Evolutionary conservation across 352 stramenopile genomes (phyloP).

Genomic region (Phytophthora fragariaefolia): DNA sequence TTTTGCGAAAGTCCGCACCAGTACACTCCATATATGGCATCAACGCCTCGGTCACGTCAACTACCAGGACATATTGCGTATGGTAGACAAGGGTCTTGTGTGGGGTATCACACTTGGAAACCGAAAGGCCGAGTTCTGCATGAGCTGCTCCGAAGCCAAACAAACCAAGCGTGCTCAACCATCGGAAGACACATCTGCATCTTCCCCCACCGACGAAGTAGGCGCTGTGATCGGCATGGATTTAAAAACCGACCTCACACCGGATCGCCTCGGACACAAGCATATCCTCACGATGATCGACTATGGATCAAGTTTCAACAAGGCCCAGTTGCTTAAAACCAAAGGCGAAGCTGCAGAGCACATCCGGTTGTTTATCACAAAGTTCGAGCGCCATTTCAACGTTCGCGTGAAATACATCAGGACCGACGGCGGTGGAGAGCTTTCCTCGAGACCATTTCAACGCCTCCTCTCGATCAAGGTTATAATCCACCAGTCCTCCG

Average conservation of each 20-base stretch:
- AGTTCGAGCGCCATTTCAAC: background rate
- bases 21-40: background rate
- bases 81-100: slow-evolving; percentile 9
- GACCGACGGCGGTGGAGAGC: slow-evolving; percentile 1
- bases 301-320: slow-evolving; percentile 11
- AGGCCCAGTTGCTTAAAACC: slow-evolving; percentile 4
- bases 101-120: background rate
- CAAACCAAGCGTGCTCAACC: slow-evolving; percentile 3
- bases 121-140: slow-evolving; percentile 11
- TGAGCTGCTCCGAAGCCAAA: slow-evolving; percentile 18
- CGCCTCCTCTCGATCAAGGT: background rate
- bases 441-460: background rate
- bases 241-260: slow-evolving; percentile 11
- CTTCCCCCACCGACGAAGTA: slow-evolving; percentile 6
- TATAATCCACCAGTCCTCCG: slow-evolving; percentile 5
- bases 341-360: slow-evolving; percentile 8
- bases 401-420: background rate
- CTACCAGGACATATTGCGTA: slow-evolving; percentile 10
- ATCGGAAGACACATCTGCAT: slow-evolving; percentile 5
- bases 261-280: slow-evolving; percentile 10
- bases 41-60: slow-evolving; percentile 8
- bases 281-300: slow-evolving; percentile 19
- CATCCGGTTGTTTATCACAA: background rate
- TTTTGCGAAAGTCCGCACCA: background rate
- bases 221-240: slow-evolving; percentile 10